Evolutionary conservation across 2,329 filamentous ascomycete genomes (phyloP).

Genomic region (Boeremia exigua): DNA sequence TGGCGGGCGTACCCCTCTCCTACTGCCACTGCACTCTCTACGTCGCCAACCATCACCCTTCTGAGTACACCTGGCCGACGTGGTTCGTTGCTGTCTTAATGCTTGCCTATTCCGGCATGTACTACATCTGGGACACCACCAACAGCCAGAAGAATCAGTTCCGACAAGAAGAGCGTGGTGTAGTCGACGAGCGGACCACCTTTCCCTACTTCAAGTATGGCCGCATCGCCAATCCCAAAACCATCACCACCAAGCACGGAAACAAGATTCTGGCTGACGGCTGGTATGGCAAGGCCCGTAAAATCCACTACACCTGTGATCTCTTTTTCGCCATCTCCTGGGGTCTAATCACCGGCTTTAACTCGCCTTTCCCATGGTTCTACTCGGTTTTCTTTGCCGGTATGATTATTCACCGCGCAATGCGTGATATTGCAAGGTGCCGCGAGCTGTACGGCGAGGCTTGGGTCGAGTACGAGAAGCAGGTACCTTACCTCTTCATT

Average conservation of each 20-base stretch:
- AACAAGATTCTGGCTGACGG: conserved; percentile 83
- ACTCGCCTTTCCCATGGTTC: conserved; percentile 86
- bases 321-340: conserved; percentile 77
- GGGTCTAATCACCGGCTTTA: conserved; percentile 82
- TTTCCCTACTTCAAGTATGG: conserved; percentile 94
- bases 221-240: conserved; percentile 78
- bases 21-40: conserved; percentile 96
- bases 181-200: conserved; percentile 70
- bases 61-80: conserved; percentile 77
- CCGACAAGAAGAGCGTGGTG: conserved; percentile 78
- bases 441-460: conserved; percentile 79
- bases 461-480: conserved; percentile 80
- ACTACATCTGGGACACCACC: conserved; percentile 91
- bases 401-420: conserved; percentile 82
- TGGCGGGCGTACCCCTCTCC: conserved; percentile 86
- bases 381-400: conserved; percentile 80
- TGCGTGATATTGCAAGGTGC: conserved; percentile 77
- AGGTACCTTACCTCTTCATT: conserved; percentile 85
- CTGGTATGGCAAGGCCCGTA: conserved; percentile 77
- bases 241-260: conserved; percentile 73
- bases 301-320: conserved; percentile 83
- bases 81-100: conserved; percentile 70
- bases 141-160: conserved; percentile 96
- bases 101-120: conserved; percentile 77
- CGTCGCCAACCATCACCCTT: conserved; percentile 81